Evolutionary conservation across 805 yeast genomes (phyloP).

Genomic region (Candida montana): DNA sequence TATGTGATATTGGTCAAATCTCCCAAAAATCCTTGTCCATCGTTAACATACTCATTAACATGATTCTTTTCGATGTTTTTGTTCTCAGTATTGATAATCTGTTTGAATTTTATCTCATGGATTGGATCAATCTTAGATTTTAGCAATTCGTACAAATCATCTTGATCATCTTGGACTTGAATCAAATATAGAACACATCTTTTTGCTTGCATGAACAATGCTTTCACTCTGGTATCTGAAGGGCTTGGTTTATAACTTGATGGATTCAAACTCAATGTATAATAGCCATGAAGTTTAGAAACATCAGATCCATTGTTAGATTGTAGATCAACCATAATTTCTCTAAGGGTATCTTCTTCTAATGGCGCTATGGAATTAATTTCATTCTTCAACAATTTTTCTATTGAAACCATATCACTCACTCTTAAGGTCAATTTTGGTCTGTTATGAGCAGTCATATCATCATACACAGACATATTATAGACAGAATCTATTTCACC

Average conservation of each 20-base stretch:
- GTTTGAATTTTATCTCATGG: constrained; percentile 63
- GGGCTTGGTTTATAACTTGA: constrained; percentile 39
- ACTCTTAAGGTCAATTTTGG: constrained; percentile 43
- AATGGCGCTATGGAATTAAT: constrained; percentile 40
- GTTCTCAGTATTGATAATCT: constrained; percentile 47
- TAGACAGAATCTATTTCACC: constrained; percentile 55
- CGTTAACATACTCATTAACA: constrained; percentile 35
- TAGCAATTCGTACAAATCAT: constrained; percentile 62
- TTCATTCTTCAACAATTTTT: constrained; percentile 36
- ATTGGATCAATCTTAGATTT: constrained; percentile 58
- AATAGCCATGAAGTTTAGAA: constrained; percentile 44
- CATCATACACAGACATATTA: constrained; percentile 61
- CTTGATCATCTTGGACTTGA: constrained; percentile 67
- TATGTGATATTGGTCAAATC: constrained; percentile 48
- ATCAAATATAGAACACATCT: constrained; percentile 77
- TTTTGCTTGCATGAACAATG: constrained; percentile 71
- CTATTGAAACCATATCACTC: constrained; percentile 42
- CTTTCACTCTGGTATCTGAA: constrained; percentile 50
- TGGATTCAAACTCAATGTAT: constrained; percentile 57
- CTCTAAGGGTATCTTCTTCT: constrained; percentile 51
- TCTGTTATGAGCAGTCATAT: constrained; percentile 50
- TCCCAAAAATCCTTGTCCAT: constrained; percentile 42
- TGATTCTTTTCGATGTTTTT: constrained; percentile 30
- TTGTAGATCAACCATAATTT: constrained; percentile 36
- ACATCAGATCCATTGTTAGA: constrained; percentile 41